Evolutionary conservation across 148 eudicot genomes (phyloP).

Genomic region (Chenopodium album): DNA sequence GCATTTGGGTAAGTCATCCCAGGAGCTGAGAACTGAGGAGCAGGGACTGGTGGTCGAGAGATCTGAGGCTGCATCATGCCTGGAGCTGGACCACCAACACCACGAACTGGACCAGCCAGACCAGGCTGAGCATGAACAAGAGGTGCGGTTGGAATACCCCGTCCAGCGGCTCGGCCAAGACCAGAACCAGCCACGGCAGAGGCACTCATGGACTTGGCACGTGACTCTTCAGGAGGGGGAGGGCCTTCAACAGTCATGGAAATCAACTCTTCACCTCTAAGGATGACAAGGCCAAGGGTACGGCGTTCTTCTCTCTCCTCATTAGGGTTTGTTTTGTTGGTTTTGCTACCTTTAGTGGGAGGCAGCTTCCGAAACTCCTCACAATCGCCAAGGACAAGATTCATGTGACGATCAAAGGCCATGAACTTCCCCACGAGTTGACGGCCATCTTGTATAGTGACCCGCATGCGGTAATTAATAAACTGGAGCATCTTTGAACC

Average conservation of each 20-base stretch:
- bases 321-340: slow-evolving; percentile 28
- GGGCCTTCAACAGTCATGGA: slow-evolving; percentile 99
- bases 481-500: slow-evolving; percentile 92
- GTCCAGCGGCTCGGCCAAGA: slow-evolving; percentile 75
- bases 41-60: slow-evolving; percentile 58
- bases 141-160: slow-evolving; percentile 66
- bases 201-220: slow-evolving; percentile 51
- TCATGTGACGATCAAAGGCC: slow-evolving; percentile 99
- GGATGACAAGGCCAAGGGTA: slow-evolving; percentile 84
- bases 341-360: slow-evolving; percentile 54
- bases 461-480: slow-evolving; percentile 95
- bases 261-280: slow-evolving; percentile 87
- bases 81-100: slow-evolving; percentile 90
- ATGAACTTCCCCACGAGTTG: slow-evolving; percentile 89
- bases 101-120: slow-evolving; percentile 80
- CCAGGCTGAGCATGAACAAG: slow-evolving; percentile 78
- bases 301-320: slow-evolving; percentile 73
- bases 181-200: slow-evolving; percentile 65
- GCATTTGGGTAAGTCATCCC: slow-evolving; percentile 49
- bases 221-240: slow-evolving; percentile 85
- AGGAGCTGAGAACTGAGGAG: slow-evolving; percentile 40
- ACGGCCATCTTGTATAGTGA: slow-evolving; percentile 89
- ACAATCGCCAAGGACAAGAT: slow-evolving; percentile 92
- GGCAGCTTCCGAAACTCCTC: slow-evolving; percentile 91
- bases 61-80: slow-evolving; percentile 99